A percentile compares a stretch with the other conserved stretches of the same genome.
Evolutionary conservation across 2,329 filamentous ascomycete species (phyloP).

Genomic region (Colletotrichum sansevieriae): DNA sequence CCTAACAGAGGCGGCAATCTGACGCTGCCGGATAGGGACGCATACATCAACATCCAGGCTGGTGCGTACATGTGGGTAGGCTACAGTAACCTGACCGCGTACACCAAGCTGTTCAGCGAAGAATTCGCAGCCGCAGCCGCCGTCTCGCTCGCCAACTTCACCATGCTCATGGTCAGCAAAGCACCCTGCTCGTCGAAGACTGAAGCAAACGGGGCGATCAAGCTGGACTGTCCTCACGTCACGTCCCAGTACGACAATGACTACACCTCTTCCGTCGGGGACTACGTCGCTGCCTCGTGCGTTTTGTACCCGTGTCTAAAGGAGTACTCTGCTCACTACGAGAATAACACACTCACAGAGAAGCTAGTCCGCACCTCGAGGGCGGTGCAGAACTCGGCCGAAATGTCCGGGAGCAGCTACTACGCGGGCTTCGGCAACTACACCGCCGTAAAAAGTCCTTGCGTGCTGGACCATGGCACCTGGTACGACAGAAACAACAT

Average conservation of each 20-base stretch:
- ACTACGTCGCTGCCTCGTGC: constrained; percentile 30
- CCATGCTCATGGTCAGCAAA: constrained; percentile 18
- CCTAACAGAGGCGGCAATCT: constrained; percentile 9
- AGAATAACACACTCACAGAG: constrained; percentile 22
- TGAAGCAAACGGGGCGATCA: not conserved
- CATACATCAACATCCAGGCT: constrained; percentile 21
- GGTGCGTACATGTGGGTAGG: constrained; percentile 36
- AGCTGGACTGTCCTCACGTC: constrained; percentile 24
- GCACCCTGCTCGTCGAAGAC: constrained; percentile 15
- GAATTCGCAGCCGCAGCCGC: constrained; percentile 11
- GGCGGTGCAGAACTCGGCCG: constrained; percentile 8
- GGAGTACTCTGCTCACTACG: constrained; percentile 19
- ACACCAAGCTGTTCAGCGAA: constrained; percentile 3
- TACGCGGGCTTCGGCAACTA: constrained; percentile 25
- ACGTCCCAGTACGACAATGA: not conserved
- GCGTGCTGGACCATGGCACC: constrained; percentile 29
- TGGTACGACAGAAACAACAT: constrained; percentile 20
- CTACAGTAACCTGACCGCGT: constrained; percentile 31
- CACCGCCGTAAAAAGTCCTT: constrained; percentile 19
- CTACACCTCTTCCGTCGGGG: not conserved
- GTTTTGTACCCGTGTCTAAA: constrained; percentile 30
- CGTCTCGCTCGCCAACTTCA: constrained; percentile 33
- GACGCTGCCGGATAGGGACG: constrained; percentile 21
- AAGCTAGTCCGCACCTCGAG: constrained; percentile 29
- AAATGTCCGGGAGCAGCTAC: not conserved